A percentile compares a stretch with the other conserved stretches of the same genome.
Evolutionary conservation across 2,329 filamentous ascomycete species (phyloP).

Genomic region (Fusarium floridanum): DNA sequence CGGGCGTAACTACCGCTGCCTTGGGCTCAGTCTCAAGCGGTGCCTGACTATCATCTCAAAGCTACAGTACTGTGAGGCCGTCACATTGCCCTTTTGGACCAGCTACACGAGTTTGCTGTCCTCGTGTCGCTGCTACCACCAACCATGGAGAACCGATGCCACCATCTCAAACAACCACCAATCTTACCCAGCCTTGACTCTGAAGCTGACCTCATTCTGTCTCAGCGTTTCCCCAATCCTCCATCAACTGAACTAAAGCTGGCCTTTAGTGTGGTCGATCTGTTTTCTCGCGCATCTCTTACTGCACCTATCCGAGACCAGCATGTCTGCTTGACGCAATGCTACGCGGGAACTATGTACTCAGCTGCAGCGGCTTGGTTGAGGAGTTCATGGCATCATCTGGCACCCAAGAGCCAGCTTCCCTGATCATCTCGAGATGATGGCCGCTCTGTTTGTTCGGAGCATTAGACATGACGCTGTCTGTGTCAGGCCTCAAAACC

Average conservation of each 20-base stretch:
- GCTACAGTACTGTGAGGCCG: slow-evolving; percentile 7
- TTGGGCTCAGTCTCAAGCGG: slow-evolving; percentile 1
- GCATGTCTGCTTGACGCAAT: slow-evolving; percentile 44
- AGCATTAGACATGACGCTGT: slow-evolving; percentile 6
- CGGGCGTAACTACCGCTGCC: neutral
- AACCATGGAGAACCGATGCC: slow-evolving; percentile 19
- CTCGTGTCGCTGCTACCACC: slow-evolving; percentile 22
- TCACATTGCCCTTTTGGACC: slow-evolving; percentile 21
- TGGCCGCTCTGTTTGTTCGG: slow-evolving; percentile 4
- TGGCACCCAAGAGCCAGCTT: neutral
- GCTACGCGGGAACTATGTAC: slow-evolving; percentile 27
- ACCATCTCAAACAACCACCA: slow-evolving; percentile 21
- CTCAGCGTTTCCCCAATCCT: slow-evolving; percentile 23
- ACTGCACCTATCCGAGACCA: slow-evolving; percentile 46
- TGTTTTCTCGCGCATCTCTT: slow-evolving; percentile 32
- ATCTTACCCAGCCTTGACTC: slow-evolving; percentile 24
- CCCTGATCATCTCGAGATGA: slow-evolving; percentile 18
- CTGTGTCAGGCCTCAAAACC: slow-evolving; percentile 41
- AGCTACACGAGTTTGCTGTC: slow-evolving; percentile 30
- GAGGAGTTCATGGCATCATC: slow-evolving; percentile 32
- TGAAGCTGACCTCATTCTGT: slow-evolving; percentile 42
- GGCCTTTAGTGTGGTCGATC: slow-evolving; percentile 39
- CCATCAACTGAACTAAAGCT: slow-evolving; percentile 27
- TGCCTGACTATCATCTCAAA: slow-evolving; percentile 30
- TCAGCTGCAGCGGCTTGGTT: slow-evolving; percentile 17